Percentiles rank a stretch among this genome's conserved stretches.
Conservation (phyloP, 2,329 filamentous ascomycete species). For the Arachnopeziza araneosa region DNA sequence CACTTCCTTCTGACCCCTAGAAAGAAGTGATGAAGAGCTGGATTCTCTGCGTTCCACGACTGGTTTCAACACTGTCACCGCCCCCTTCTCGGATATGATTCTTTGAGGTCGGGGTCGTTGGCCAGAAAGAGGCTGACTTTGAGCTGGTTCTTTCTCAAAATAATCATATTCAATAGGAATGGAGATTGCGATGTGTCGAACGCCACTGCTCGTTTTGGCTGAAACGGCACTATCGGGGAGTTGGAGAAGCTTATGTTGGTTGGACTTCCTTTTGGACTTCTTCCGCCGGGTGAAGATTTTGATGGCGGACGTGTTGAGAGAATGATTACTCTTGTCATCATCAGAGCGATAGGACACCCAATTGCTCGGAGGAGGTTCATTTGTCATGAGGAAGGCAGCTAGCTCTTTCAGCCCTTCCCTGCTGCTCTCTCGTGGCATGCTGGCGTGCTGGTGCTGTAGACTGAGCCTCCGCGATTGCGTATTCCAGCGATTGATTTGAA, state of each 20-base stretch:
- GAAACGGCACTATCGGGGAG: constrained; percentile 53
- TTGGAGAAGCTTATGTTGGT: constrained; percentile 29
- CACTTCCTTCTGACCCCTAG: neutral
- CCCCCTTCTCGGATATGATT: neutral
- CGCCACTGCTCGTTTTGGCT: constrained; percentile 46
- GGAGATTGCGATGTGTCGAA: constrained; percentile 56
- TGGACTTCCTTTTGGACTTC: constrained; percentile 30
- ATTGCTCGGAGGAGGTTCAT: constrained; percentile 44
- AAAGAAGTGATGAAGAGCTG: neutral
- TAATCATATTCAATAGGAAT: constrained; percentile 49
- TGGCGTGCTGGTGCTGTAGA: neutral
- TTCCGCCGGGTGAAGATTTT: constrained; percentile 35
- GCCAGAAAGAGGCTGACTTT: neutral
- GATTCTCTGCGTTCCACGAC: constrained; percentile 30
- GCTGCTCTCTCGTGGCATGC: constrained; percentile 10
- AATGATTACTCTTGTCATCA: constrained; percentile 28
- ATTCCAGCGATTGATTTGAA: constrained; percentile 8
- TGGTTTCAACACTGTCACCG: constrained; percentile 32
- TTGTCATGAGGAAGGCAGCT: constrained; percentile 45
- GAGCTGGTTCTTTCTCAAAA: constrained; percentile 28
- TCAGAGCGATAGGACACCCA: constrained; percentile 41
- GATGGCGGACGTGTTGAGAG: constrained; percentile 34
- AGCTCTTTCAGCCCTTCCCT: constrained; percentile 31
- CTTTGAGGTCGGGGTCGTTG: neutral
- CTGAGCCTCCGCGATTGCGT: constrained; percentile 6